A percentile compares a stretch with the other conserved stretches of the same genome.
phyloP scores from a whole-genome alignment of 2,329 filamentous ascomycete genomes.

The Emericellopsis cladophorae region DNA sequence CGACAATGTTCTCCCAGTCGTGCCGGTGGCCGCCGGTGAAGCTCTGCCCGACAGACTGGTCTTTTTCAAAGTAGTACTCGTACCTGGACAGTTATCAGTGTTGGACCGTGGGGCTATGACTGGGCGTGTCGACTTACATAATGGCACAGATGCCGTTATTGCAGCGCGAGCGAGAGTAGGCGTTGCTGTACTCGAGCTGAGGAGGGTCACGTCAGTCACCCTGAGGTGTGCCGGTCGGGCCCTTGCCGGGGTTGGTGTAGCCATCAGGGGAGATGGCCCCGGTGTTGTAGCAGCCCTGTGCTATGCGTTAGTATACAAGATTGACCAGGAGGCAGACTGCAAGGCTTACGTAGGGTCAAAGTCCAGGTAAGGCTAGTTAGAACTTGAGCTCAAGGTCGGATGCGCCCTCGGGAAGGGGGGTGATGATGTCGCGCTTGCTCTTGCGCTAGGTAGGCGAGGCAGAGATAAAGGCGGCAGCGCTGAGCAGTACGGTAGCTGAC shows the following conservation, averaged over 20 bases:
- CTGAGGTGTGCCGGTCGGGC: slow-evolving; percentile 13
- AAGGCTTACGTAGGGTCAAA: slow-evolving; percentile 17
- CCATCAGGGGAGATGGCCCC: slow-evolving; percentile 27
- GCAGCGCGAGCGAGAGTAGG: slow-evolving; percentile 16
- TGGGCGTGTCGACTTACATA: slow-evolving; percentile 9
- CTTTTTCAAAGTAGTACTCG: slow-evolving; percentile 30
- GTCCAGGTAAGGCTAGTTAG: slow-evolving; percentile 25
- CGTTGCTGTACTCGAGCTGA: slow-evolving; percentile 17
- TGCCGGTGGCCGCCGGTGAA: slow-evolving; percentile 22
- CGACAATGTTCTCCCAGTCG: slow-evolving; percentile 27
- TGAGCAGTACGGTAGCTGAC: not conserved
- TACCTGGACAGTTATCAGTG: slow-evolving; percentile 3
- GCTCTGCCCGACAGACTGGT: slow-evolving; percentile 18
- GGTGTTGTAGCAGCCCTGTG: slow-evolving; percentile 26
- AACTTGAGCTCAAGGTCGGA: slow-evolving; percentile 18
- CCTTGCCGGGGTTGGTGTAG: slow-evolving; percentile 13
- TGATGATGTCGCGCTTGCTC: slow-evolving; percentile 12
- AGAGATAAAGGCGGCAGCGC: not conserved
- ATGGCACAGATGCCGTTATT: slow-evolving; percentile 19
- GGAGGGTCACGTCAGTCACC: slow-evolving; percentile 15
- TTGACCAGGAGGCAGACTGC: no score
- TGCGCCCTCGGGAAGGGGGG: slow-evolving; percentile 17
- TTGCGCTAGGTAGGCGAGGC: not conserved
- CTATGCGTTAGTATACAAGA: no score
- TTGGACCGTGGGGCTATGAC: not conserved